Percentiles rank a stretch among this genome's conserved stretches.
Evolutionary conservation across 257 asterid genomes (phyloP).

Genomic region (Voacanga thouarsii): DNA sequence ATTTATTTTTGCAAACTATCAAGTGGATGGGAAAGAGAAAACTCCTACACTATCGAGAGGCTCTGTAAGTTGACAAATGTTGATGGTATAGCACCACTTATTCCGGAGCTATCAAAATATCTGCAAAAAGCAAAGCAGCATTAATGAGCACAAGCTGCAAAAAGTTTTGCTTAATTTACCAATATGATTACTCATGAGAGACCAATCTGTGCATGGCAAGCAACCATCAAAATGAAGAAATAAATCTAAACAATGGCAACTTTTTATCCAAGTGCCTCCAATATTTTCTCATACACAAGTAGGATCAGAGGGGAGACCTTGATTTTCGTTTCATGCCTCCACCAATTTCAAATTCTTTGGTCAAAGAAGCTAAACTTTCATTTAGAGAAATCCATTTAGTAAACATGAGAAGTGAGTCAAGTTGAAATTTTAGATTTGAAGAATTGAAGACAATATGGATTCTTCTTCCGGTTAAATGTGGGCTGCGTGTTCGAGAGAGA

Average conservation of each 20-base stretch:
- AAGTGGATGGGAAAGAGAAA: constrained; percentile 3
- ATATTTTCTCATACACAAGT: background rate
- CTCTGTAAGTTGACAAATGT: constrained; percentile 42
- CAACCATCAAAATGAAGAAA: background rate
- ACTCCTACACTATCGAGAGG: constrained; percentile 41
- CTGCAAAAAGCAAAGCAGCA: constrained; percentile 26
- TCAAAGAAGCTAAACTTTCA: background rate
- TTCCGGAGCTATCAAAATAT: constrained; percentile 51
- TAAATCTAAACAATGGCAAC: background rate
- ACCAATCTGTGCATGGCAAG: background rate
- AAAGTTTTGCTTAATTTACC: background rate
- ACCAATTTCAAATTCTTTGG: background rate
- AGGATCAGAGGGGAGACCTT: background rate
- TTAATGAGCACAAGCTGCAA: background rate
- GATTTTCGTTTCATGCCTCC: background rate
- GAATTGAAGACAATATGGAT: background rate
- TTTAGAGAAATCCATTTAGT: background rate
- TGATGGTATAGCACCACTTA: constrained; percentile 53
- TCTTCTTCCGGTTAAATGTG: background rate
- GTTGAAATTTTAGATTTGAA: background rate
- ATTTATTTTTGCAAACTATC: background rate
- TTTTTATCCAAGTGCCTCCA: background rate
- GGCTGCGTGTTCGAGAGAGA: background rate
- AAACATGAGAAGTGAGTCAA: background rate
- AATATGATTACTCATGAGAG: background rate